These are phyloP conservation scores for Diaporthe aspalathi DNA, from an alignment of 2,329 filamentous ascomycete species.

Conservation along the genomic window DNA sequence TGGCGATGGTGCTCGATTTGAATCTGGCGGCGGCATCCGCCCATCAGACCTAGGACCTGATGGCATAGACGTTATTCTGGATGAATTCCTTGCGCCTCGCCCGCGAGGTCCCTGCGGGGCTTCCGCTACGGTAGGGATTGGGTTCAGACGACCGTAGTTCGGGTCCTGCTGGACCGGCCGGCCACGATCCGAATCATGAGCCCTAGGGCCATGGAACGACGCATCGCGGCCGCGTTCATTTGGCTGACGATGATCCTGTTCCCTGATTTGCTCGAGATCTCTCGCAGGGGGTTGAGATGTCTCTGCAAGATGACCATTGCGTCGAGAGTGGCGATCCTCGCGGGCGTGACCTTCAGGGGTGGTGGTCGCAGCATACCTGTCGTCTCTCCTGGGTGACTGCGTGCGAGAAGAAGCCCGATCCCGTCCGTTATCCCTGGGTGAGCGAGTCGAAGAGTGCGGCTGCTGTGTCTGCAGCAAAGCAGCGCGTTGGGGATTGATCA, in stretches of 20 bases:
- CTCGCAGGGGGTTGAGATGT: slow-evolving; percentile 38
- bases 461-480: slow-evolving; percentile 56
- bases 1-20: slow-evolving; percentile 56
- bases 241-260: slow-evolving; percentile 28
- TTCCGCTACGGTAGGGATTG: slow-evolving; percentile 57
- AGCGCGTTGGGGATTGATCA: slow-evolving; percentile 62
- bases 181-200: slow-evolving; percentile 62
- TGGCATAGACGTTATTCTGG: slow-evolving; percentile 48
- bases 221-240: slow-evolving; percentile 56
- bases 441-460: slow-evolving; percentile 50
- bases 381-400: slow-evolving; percentile 63
- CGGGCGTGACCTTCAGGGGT: slow-evolving; percentile 53
- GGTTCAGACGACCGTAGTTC: slow-evolving; percentile 71
- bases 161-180: slow-evolving; percentile 67
- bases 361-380: slow-evolving; percentile 49
- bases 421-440: slow-evolving; percentile 57
- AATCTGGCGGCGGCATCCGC: slow-evolving; percentile 55
- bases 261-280: slow-evolving; percentile 45
- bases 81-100: slow-evolving; percentile 52
- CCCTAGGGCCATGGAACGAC: slow-evolving; percentile 53
- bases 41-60: slow-evolving; percentile 56
- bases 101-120: slow-evolving; percentile 67
- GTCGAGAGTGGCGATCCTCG: slow-evolving; percentile 60
- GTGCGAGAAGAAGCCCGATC: slow-evolving; percentile 54
- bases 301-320: slow-evolving; percentile 33